A percentile compares a stretch with the other conserved stretches of the same genome.
These are phyloP conservation scores for Solanum corneliomulleri DNA, from an alignment of 257 asterid genomes.

Conservation along the genomic window DNA sequence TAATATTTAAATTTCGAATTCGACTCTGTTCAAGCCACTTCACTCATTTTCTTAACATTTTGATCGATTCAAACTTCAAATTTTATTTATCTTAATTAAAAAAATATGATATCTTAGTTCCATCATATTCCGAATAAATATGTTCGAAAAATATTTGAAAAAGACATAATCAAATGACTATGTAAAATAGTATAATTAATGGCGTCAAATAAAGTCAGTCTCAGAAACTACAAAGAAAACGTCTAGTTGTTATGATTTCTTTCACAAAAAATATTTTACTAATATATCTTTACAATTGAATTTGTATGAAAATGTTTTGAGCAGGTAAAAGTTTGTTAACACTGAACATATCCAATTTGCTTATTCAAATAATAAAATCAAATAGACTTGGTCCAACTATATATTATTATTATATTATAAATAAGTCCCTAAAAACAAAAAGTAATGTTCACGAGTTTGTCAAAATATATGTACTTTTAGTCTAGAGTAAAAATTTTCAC, in stretches of 20 bases:
- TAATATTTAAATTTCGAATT: background rate
- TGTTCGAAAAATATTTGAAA: background rate
- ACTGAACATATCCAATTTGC: background rate
- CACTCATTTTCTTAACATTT: background rate
- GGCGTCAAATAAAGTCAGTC: background rate
- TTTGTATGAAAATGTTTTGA: background rate
- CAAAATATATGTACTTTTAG: background rate
- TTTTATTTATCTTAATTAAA: background rate
- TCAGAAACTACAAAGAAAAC: background rate
- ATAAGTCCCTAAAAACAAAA: background rate
- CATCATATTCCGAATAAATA: background rate
- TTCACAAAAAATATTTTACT: background rate
- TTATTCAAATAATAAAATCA: background rate
- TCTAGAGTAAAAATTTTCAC: no score
- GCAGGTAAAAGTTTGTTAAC: background rate
- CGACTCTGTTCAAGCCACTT: background rate
- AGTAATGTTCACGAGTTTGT: background rate
- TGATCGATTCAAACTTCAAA: background rate
- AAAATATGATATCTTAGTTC: background rate
- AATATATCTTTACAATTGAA: background rate
- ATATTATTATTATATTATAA: no score
- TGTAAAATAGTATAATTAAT: background rate
- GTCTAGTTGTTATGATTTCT: background rate
- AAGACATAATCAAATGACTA: background rate
- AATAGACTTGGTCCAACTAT: background rate